Evolutionary conservation across 192 early-diverging fungal species (phyloP).

Genomic region (Mortierella antarctica): DNA sequence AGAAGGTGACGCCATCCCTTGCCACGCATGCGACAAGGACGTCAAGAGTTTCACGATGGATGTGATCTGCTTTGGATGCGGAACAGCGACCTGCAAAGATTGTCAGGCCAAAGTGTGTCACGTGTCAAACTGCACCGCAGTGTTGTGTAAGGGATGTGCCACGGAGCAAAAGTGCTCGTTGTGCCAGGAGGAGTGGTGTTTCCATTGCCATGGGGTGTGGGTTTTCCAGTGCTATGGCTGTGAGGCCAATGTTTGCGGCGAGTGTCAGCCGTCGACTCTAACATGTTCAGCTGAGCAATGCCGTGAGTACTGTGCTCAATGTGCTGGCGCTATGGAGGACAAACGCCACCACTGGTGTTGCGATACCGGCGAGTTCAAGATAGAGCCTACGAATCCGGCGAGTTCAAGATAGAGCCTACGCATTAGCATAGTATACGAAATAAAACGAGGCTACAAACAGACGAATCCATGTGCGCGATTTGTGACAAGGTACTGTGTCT

Average conservation of each 20-base stretch:
- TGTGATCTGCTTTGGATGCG: background rate
- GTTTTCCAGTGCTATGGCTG: conserved; percentile 12
- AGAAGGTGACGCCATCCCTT: background rate
- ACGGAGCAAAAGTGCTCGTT: conserved; percentile 1
- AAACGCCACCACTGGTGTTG: conserved; percentile 11
- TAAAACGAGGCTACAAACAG: too few species aligned
- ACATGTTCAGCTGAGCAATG: conserved; percentile 2
- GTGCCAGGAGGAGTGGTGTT: conserved; percentile 4
- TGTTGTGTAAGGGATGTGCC: conserved; percentile 8
- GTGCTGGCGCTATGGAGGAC: conserved; percentile 4
- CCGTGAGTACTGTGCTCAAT: conserved; percentile 13
- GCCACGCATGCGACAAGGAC: conserved; percentile 8
- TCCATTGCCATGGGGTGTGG: background rate
- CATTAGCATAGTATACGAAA: conserved; percentile 3
- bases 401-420: conserved; percentile 8
- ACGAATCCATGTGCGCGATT: too few species aligned
- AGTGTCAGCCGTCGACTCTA: conserved; percentile 1
- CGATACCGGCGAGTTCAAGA: conserved; percentile 7
- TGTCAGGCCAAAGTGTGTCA: conserved; percentile 3
- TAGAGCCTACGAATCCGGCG: conserved; percentile 10
- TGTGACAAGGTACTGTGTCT: too few species aligned
- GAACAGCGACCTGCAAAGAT: background rate
- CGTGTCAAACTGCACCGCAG: background rate
- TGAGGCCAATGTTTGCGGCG: conserved; percentile 4
- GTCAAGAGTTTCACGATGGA: conserved; percentile 6